Evolutionary conservation across 2,329 filamentous ascomycete species (phyloP), one percentile per base, ranked within the genome.

Genomic region (Xylaria sp.): DNA sequence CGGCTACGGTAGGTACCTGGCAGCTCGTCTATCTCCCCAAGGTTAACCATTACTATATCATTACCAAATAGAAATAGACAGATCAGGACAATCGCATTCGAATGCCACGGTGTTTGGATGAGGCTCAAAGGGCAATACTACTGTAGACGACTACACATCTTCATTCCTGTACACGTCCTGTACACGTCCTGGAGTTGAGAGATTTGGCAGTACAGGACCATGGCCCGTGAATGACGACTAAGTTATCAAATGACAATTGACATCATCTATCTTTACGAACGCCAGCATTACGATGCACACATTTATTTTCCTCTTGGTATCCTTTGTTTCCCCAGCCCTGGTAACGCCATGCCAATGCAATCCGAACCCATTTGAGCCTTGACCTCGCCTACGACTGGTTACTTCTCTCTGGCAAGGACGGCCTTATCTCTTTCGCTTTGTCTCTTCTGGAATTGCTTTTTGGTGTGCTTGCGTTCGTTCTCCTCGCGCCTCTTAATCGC

Each of bases 351-450:
- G 59, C 60, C 61, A 72, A 75, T 75, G 72, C 73, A 72, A 59
- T 59, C 42, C 44, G 27, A 54, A 57, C 36, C 45, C 51, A 44
- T 55, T 29, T 9, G 49, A 54, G 49, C 29, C 3, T 50, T 54
- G 61, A 45, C 54, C 11, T 29, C 15, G 50, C 9, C 36, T 51
- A 63, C 22, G 13, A 57, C 1, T 7, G 29, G 42, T 71, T 79
- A 89, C 75, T 88, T 85, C 73, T 89, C 85, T 70, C 80, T 81
- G 25, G 90, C 89, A 77, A 98, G 77, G 64, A 99, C 86, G 87
- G 96, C 95, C 87, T 97, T 97, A 81, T 98, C 94, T 77, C 96
- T 89, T 82, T 97, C 94, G 70, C 88, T 89, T 79, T 87, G 87
- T 74, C 92, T 84, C 79, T 88, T 87, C 78, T 90, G 84, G 73